Conservation (phyloP, 805 yeast species). For the Wickerhamiella domercqiae region DNA sequence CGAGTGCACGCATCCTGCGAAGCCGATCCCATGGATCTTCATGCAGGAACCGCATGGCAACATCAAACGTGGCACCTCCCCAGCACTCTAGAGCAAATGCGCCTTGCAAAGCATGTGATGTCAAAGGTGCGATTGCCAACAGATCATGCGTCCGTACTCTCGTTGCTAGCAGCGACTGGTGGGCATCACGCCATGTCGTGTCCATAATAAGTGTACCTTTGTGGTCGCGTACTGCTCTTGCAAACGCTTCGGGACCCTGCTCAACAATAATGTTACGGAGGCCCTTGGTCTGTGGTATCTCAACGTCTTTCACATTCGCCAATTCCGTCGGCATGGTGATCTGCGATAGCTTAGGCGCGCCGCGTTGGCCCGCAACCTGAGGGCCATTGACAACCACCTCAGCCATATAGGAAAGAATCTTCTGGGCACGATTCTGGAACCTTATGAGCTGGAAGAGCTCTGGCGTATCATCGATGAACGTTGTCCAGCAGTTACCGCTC, state of each 20-base stretch:
- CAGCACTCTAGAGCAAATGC: slow-evolving; percentile 97
- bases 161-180: slow-evolving; percentile 92
- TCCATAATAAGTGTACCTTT: slow-evolving; percentile 90
- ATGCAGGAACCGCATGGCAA: slow-evolving; percentile 92
- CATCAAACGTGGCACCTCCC: slow-evolving; percentile 99
- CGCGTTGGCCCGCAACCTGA: slow-evolving; percentile 88
- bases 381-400: slow-evolving; percentile 94
- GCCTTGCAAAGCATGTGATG: slow-evolving; percentile 77
- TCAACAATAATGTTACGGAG: slow-evolving; percentile 82
- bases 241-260: slow-evolving; percentile 81
- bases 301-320: slow-evolving; percentile 26
- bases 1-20: slow-evolving; percentile 69
- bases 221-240: slow-evolving; percentile 68
- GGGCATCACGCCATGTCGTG: slow-evolving; percentile 99
- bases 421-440: slow-evolving; percentile 94
- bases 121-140: slow-evolving; percentile 80
- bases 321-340: slow-evolving; percentile 52
- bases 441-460: slow-evolving; percentile 84
- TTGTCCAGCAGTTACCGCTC: slow-evolving; percentile 87
- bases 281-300: slow-evolving; percentile 59
- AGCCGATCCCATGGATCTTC: slow-evolving; percentile 99
- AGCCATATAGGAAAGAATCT: slow-evolving; percentile 76
- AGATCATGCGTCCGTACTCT: slow-evolving; percentile 92
- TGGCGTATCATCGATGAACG: slow-evolving; percentile 97
- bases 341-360: slow-evolving; percentile 72